Conservation (phyloP, 352 stramenopile genomes). For the Globisporangium ultimum region DNA sequence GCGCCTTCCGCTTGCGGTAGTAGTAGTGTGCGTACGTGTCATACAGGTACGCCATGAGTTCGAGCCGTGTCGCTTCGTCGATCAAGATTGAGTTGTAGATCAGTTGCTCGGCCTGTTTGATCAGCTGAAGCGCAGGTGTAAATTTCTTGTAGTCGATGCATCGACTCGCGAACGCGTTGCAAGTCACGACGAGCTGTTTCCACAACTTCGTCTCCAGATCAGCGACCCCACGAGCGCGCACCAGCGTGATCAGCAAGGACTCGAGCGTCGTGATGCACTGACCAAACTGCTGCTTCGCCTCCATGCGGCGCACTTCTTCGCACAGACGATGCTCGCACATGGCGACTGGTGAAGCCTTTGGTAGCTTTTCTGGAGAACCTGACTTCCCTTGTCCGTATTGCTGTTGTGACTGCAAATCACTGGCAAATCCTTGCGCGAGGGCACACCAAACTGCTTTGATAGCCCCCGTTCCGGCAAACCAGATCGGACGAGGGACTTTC, state of each 20-base stretch:
- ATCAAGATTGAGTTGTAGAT: conserved; percentile 78
- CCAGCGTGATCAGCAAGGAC: conserved; percentile 62
- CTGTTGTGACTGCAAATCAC: conserved; percentile 17
- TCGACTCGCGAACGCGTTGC: conserved; percentile 85
- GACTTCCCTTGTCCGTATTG: background rate
- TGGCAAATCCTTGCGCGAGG: conserved; percentile 45
- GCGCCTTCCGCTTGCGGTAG: conserved; percentile 75
- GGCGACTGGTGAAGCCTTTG: conserved; percentile 2
- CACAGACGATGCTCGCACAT: conserved; percentile 68
- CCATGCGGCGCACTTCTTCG: conserved; percentile 73
- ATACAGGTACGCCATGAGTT: conserved; percentile 81
- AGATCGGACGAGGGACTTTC: conserved; percentile 75
- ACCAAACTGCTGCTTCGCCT: conserved; percentile 74
- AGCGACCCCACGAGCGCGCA: conserved; percentile 49
- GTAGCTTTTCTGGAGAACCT: conserved; percentile 1
- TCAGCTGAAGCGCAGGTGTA: conserved; percentile 70
- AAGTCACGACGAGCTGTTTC: conserved; percentile 90
- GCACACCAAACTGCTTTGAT: conserved; percentile 83
- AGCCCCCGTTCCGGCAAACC: conserved; percentile 78
- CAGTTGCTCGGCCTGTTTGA: conserved; percentile 76
- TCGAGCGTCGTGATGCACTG: conserved; percentile 82
- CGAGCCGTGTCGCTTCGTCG: conserved; percentile 35
- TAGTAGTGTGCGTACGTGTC: conserved; percentile 92
- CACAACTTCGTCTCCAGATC: conserved; percentile 75
- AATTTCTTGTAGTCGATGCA: conserved; percentile 85